Evolutionary conservation across 2,329 filamentous ascomycete genomes (phyloP).

Genomic region (Magnaporthiopsis incrustans): DNA sequence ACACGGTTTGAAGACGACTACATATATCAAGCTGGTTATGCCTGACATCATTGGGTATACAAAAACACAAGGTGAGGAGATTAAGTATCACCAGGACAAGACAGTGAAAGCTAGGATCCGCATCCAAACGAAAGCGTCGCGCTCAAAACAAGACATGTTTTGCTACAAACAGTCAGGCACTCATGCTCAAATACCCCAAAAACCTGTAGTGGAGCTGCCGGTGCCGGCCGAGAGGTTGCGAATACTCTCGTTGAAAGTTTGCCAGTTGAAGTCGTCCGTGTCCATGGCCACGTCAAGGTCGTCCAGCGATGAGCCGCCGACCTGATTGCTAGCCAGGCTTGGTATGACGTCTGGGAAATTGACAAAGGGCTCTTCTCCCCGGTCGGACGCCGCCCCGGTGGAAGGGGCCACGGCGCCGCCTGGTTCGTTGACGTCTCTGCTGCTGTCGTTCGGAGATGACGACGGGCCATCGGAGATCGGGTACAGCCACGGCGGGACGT

Average conservation of each 20-base stretch:
- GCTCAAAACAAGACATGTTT: background rate
- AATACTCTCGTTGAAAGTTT: slow-evolving; percentile 27
- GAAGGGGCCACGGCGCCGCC: background rate
- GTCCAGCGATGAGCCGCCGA: slow-evolving; percentile 15
- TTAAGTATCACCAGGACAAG: background rate
- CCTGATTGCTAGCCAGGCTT: background rate
- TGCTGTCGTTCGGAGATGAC: background rate
- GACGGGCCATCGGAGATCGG: background rate
- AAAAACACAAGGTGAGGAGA: background rate
- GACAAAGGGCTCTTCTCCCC: background rate
- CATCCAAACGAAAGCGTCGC: background rate
- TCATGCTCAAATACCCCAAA: background rate
- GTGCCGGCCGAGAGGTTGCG: slow-evolving; percentile 12
- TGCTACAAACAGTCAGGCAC: background rate
- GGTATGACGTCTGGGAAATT: background rate
- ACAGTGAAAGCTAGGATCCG: background rate
- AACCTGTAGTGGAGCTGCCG: background rate
- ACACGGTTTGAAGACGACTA: background rate
- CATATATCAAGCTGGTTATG: background rate
- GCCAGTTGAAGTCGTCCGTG: slow-evolving; percentile 28
- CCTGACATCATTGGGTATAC: background rate
- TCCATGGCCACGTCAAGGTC: slow-evolving; percentile 28
- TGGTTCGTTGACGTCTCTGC: background rate
- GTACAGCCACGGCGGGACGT: slow-evolving; percentile 46
- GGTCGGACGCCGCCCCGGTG: background rate